Conservation (phyloP, 306 rosid genomes). For the Prunus mongolica region DNA sequence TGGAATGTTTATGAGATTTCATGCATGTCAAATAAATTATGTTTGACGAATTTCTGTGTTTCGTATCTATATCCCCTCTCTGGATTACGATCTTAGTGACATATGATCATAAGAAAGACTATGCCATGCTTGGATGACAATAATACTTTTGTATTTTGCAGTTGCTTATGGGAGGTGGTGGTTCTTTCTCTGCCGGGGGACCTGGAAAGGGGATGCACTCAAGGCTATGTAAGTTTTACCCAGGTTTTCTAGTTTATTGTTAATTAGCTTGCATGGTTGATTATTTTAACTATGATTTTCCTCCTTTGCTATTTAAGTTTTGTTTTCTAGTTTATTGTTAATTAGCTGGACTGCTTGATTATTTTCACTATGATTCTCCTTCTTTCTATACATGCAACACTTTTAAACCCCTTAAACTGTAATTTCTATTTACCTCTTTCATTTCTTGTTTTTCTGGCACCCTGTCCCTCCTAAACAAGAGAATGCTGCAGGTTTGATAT, state of each 20-base stretch:
- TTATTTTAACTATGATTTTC: background rate
- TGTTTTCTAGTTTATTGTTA: slow-evolving; percentile 9
- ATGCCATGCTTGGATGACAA: background rate
- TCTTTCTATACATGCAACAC: background rate
- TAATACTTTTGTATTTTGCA: slow-evolving; percentile 34
- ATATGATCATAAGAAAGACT: background rate
- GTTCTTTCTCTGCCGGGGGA: slow-evolving; percentile 94
- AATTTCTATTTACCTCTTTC: background rate
- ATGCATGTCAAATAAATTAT: background rate
- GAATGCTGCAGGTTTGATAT: background rate
- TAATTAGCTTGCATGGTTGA: slow-evolving; percentile 7
- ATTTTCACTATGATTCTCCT: background rate
- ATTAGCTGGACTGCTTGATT: slow-evolving; percentile 6
- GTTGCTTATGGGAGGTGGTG: slow-evolving; percentile 98
- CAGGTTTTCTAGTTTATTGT: slow-evolving; percentile 8
- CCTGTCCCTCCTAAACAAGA: background rate
- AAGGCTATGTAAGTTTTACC: slow-evolving; percentile 71
- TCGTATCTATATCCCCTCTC: background rate
- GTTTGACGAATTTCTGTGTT: slow-evolving; percentile 12
- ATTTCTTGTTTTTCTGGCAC: background rate
- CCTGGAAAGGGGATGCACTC: slow-evolving; percentile 99
- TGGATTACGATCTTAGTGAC: background rate
- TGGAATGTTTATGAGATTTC: slow-evolving; percentile 5
- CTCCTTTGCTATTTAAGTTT: slow-evolving; percentile 56
- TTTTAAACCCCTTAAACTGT: background rate